Base-by-base conservation (phyloP, 768 basidiomycete genomes). In the Pulveroboletus sp. region DNA sequence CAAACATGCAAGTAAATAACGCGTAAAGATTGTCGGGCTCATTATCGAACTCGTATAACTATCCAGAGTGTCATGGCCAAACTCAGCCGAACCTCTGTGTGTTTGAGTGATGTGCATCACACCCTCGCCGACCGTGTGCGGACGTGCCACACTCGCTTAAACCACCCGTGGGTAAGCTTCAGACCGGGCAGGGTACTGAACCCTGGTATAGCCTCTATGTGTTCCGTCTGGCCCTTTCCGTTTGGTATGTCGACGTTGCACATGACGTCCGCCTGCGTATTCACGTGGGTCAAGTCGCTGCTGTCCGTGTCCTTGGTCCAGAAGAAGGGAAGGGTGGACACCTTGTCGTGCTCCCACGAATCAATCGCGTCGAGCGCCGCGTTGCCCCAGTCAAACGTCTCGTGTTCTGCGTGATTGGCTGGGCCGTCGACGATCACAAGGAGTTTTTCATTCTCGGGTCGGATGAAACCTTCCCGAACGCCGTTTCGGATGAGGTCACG, bases 351-450 rank as follows among this genome's bases (percentile, higher is more conserved):
- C 24, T 72, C 55, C 89, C 89, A 93, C 8, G 61, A 60, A 8
- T 83, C 78, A 27, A 93, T 59, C 1, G 85, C 84, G 1, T 75
- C 68, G 1, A 93, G 50, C 0, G 83, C 79, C 1, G 84, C 88
- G 18, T 62, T 66, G 4, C 91, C 92, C 91, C 92, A 94, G 58
- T 93, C 82, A 65, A 79, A 91, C 4, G 57, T 60, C 33, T 75
- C 77, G 54, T 88, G 86, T 8, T 76, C 73, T 0, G 64, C 61
- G 37, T 59, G 70, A 24, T 77, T 73, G 6, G 71, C 56, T 4
- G 88, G 88, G 0, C 85, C 85, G 40, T 96, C 86, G 10, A 96
- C 78, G 50, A 95, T 86, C 17, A 77, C 62, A 32, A 93, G 71
- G 31, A 97, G 74, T 11, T 68, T 60, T 49, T 81, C 76, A 61